Evolutionary conservation across 2,329 filamentous ascomycete genomes (phyloP), one percentile per base, ranked within the genome.

Genomic region (Graphilbum fragrans): DNA sequence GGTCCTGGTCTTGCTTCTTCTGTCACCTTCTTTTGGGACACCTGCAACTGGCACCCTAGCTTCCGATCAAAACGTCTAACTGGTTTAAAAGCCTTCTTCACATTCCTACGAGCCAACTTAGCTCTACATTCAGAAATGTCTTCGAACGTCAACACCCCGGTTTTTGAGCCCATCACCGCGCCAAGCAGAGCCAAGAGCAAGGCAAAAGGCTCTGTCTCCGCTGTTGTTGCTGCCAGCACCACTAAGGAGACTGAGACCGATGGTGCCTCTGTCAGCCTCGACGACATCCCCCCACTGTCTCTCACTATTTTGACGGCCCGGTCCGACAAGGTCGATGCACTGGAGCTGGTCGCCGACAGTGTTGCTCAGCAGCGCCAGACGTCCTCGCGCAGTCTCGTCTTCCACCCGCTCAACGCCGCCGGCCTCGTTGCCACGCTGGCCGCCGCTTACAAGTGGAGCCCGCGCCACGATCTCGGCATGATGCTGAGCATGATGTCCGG

Each of bases 291-390:
- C 6, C 70, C 77, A 9, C 71, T 87, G 35, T 72, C 70, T 39
- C 76, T 83, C 39, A 73, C 76, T 50, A 58, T 71, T 19, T 62
- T 79, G 35, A 65, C 66, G 36, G 54, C 55, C 38, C 63, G 74
- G 38, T 56, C 67, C 39, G 81, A 87, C 56, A 77, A 80, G 55
- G 62, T 77, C 47, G 70, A 77, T 42, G 80, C 80, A 17, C 67
- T 94, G 39, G 73, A 74, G 47, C 73, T 94, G 18, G 70, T 94
- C 32, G 81, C 86, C 46, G 85, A 90, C 60, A 86, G 80, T 44
- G 74, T 93, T 38, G 83, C 85, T 29, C 82, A 94, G 61, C 86
- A 92, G 66, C 77, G 82, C 47, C 80, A 86, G 55, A 62, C 71
- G 9, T 77, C 83, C 18, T 74, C 77, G 34, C 63, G 65, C 41